A percentile compares a stretch with the other conserved stretches of the same genome.
Conservation (phyloP, 192 early-diverging fungal species). For the Haplosporangium gracile region DNA sequence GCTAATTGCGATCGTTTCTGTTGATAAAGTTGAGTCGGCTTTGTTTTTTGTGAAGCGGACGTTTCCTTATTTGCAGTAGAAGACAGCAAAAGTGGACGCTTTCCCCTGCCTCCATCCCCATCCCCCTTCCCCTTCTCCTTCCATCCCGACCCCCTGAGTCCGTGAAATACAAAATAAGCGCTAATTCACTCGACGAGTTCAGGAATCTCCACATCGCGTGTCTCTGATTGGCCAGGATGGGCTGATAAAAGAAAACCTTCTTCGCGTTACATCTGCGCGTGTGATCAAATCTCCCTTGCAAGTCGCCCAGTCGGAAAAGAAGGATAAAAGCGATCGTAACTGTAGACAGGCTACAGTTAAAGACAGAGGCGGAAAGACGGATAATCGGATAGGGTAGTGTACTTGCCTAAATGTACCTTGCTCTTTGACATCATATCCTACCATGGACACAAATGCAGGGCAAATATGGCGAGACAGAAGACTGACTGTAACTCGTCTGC, state of each 20-base stretch:
- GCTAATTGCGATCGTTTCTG: background rate
- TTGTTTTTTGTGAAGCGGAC: background rate
- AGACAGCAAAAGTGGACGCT: background rate
- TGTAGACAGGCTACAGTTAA: background rate
- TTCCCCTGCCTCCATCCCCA: background rate
- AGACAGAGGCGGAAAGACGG: background rate
- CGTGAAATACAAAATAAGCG: conserved; percentile 10
- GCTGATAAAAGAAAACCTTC: conserved; percentile 13
- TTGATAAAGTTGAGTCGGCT: background rate
- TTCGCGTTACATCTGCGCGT: conserved; percentile 22
- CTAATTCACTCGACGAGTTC: no score
- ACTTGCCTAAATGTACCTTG: background rate
- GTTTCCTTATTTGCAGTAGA: background rate
- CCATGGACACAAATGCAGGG: conserved; percentile 4
- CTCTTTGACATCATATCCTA: background rate
- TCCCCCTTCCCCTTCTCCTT: background rate
- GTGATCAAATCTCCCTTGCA: background rate
- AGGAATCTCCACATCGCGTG: conserved; percentile 25
- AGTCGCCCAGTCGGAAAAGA: no score
- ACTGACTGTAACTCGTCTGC: background rate
- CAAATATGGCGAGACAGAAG: background rate
- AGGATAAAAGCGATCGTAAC: no score
- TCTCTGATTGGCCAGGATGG: conserved; percentile 17
- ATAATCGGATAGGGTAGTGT: background rate
- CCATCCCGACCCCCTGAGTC: background rate